A percentile compares a stretch with the other conserved stretches of the same genome.
Evolutionary conservation across 1,139 yeast genomes (phyloP).

Genomic region (Magnusiomyces tetraspermus): DNA sequence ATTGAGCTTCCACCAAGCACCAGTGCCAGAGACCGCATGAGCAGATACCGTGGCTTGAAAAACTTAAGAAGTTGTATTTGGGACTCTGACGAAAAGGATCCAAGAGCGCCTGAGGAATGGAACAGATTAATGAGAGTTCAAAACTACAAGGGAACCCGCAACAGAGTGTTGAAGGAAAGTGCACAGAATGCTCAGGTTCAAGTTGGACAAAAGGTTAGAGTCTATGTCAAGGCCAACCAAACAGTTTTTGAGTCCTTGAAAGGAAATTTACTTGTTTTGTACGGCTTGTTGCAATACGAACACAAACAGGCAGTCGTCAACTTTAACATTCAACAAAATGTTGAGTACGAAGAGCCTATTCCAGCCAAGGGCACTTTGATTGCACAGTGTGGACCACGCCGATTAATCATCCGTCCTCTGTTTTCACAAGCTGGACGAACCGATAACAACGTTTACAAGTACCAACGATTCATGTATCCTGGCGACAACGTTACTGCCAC

Average conservation of each 20-base stretch:
- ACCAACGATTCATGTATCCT: conserved; percentile 72
- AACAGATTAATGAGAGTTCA: conserved; percentile 60
- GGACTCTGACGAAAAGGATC: conserved; percentile 79
- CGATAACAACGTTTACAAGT: conserved; percentile 79
- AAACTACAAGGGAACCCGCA: conserved; percentile 70
- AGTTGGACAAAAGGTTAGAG: conserved; percentile 56
- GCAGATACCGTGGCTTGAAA: conserved; percentile 78
- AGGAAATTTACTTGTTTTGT: conserved; percentile 48
- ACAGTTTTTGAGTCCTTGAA: conserved; percentile 13
- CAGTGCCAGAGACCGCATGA: conserved; percentile 64
- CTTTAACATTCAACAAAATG: conserved; percentile 78
- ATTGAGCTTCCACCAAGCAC: conserved; percentile 70
- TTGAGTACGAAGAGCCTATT: conserved; percentile 67
- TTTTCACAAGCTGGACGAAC: conserved; percentile 69
- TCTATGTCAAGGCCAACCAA: conserved; percentile 56
- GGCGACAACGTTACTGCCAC: conserved; percentile 75
- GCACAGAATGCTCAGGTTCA: conserved; percentile 43
- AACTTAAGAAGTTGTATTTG: conserved; percentile 72
- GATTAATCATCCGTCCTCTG: conserved; percentile 75
- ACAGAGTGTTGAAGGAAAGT: conserved; percentile 56
- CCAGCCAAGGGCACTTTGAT: conserved; percentile 69
- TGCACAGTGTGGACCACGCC: conserved; percentile 89
- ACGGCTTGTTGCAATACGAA: conserved; percentile 74
- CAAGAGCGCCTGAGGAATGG: conserved; percentile 73
- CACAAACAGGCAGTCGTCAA: conserved; percentile 78